Evolutionary conservation across 768 basidiomycete genomes (phyloP).

Genomic region (Mycena epipterygia): DNA sequence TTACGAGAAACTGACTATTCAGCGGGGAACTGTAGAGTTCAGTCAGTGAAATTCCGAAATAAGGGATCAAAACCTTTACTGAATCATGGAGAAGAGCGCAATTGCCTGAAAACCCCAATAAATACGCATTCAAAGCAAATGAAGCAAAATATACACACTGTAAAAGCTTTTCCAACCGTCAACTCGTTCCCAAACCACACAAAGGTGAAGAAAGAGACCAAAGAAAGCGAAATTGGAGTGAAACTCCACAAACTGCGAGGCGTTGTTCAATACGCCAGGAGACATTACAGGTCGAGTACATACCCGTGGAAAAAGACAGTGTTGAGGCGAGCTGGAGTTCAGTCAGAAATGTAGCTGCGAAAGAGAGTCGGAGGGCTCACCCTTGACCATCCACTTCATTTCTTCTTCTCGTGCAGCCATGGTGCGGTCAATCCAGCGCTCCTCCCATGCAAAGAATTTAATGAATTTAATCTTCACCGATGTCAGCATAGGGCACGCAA

Average conservation of each 20-base stretch:
- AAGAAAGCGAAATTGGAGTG: constrained; percentile 70
- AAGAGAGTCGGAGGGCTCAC: constrained; percentile 46
- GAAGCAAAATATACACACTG: constrained; percentile 57
- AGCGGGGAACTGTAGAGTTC: not conserved
- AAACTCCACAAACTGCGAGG: not conserved
- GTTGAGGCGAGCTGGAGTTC: not conserved
- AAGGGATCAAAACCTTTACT: constrained; percentile 42
- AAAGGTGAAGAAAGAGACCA: constrained; percentile 77
- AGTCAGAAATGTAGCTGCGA: not conserved
- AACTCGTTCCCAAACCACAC: constrained; percentile 81
- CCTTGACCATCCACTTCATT: constrained; percentile 82
- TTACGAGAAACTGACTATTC: constrained; percentile 10
- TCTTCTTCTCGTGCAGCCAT: constrained; percentile 77
- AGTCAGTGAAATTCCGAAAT: constrained; percentile 40
- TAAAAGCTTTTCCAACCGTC: constrained; percentile 87
- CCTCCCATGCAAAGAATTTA: constrained; percentile 89
- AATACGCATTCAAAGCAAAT: not conserved
- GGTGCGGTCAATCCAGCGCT: constrained; percentile 78
- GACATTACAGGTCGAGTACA: not conserved
- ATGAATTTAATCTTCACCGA: constrained; percentile 66
- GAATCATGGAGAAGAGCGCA: constrained; percentile 88
- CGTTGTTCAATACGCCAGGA: not conserved
- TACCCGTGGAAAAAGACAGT: not conserved
- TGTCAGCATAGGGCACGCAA: not conserved
- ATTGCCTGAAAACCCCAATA: constrained; percentile 65